Percentiles rank a stretch among this genome's conserved stretches.
These are phyloP conservation scores for Trypanosoma grayi DNA, from an alignment of 208 protist genomes.

Conservation along the genomic window DNA sequence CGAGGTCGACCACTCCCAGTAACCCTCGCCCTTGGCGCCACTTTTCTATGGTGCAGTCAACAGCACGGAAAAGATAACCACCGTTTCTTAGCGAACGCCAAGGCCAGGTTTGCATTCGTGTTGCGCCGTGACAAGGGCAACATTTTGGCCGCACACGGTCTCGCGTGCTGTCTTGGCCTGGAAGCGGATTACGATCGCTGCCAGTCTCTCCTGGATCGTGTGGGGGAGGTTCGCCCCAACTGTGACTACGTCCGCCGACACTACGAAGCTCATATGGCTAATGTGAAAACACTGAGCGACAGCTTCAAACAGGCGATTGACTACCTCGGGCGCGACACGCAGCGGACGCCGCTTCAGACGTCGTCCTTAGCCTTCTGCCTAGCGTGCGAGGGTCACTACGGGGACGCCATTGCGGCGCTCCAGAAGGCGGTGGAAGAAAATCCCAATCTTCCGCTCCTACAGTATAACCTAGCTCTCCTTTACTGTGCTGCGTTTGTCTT, in stretches of 20 bases:
- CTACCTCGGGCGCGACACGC: slow-evolving; percentile 40
- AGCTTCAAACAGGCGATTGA: slow-evolving; percentile 79
- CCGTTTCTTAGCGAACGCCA: slow-evolving; percentile 40
- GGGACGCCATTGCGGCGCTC: slow-evolving; percentile 59
- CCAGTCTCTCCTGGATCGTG: slow-evolving; percentile 67
- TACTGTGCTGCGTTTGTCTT: slow-evolving; percentile 68
- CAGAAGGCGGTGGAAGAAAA: slow-evolving; percentile 20
- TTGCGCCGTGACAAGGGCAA: slow-evolving; percentile 66
- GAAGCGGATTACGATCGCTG: slow-evolving; percentile 54
- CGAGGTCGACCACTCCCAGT: slow-evolving; percentile 38
- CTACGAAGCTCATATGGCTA: slow-evolving; percentile 64
- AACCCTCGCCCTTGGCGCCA: slow-evolving; percentile 55
- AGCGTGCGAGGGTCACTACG: slow-evolving; percentile 46
- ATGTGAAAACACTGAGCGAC: slow-evolving; percentile 70
- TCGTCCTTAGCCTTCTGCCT: slow-evolving; percentile 75
- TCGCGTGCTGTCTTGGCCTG: slow-evolving; percentile 79
- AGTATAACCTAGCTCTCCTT: slow-evolving; percentile 73
- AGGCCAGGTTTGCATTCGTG: slow-evolving; percentile 53
- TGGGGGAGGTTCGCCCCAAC: slow-evolving; percentile 71
- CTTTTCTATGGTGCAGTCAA: slow-evolving; percentile 67
- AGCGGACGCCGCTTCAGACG: slow-evolving; percentile 53
- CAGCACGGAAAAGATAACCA: slow-evolving; percentile 44
- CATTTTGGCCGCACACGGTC: slow-evolving; percentile 75
- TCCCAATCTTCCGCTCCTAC: slow-evolving; percentile 45
- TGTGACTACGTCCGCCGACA: slow-evolving; percentile 39